Evolutionary conservation across 208 protist species (phyloP).

Genomic region (Baffinella frigidus): DNA sequence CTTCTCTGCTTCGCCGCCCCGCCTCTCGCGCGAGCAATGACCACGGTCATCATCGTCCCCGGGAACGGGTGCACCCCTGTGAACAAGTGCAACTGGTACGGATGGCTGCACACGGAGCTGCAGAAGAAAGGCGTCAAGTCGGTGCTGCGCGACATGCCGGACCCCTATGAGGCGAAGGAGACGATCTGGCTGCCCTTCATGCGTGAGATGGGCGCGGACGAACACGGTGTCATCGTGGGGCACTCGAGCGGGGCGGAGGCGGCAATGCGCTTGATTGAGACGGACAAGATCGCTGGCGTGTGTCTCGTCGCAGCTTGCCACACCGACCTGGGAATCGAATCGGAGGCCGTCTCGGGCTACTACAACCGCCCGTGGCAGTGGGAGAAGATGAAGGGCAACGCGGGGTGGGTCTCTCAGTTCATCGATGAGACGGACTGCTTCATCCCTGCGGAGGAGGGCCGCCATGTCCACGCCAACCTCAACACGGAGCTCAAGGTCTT

Average conservation of each 20-base stretch:
- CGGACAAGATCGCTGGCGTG: not conserved
- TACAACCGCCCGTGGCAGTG: conserved; percentile 55
- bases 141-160: not conserved
- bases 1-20: too few species aligned
- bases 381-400: conserved; percentile 10
- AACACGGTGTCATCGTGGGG: conserved; percentile 44
- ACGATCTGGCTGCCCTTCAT: conserved; percentile 52
- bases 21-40: too few species aligned
- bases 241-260: conserved; percentile 46
- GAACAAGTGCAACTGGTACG: conserved; percentile 20
- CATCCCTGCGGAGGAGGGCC: not conserved
- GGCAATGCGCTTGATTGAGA: conserved; percentile 9
- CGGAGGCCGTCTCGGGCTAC: conserved; percentile 36
- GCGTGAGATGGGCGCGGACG: conserved; percentile 18
- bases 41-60: too few species aligned
- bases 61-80: conserved; percentile 32
- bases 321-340: conserved; percentile 5
- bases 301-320: conserved; percentile 36
- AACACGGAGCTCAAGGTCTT: conserved; percentile 10
- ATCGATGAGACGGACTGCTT: not conserved
- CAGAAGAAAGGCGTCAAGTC: not conserved
- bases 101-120: conserved; percentile 1
- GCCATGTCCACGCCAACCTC: not conserved
- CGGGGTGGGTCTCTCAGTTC: conserved; percentile 18
- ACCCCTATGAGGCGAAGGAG: conserved; percentile 36